Conservation (phyloP, 176 grass and related monocot species). For the Paspalum vaginatum region DNA sequence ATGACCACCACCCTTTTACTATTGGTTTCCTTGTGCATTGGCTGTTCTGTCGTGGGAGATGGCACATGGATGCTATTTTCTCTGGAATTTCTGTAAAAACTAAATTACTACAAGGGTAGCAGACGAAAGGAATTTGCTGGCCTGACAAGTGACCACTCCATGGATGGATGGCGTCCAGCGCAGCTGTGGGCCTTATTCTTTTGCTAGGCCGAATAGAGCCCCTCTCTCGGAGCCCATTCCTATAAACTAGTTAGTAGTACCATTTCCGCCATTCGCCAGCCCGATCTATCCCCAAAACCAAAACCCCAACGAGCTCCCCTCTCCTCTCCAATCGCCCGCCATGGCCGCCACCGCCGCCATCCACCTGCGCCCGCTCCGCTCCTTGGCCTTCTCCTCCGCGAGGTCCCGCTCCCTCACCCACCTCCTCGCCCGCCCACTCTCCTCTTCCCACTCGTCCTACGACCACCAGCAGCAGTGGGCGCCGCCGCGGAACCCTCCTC, state of each 20-base stretch:
- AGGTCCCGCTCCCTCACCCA: conserved; percentile 49
- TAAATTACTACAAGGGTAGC: no score
- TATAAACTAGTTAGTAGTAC: no score
- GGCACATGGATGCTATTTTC: neutral
- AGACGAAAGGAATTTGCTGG: neutral
- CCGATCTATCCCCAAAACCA: neutral
- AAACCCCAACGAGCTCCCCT: neutral
- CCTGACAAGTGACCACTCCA: neutral
- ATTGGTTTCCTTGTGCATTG: neutral
- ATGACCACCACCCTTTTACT: neutral
- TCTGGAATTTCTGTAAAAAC: neutral
- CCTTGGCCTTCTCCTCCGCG: conserved; percentile 29
- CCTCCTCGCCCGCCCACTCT: conserved; percentile 50
- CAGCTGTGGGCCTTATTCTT: neutral
- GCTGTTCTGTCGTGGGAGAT: no score
- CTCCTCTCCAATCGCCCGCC: conserved; percentile 9
- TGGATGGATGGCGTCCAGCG: neutral
- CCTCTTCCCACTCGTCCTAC: conserved; percentile 43
- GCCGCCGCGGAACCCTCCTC: conserved; percentile 15
- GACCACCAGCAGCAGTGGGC: conserved; percentile 37
- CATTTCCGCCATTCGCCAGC: conserved; percentile 3
- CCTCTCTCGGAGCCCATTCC: neutral
- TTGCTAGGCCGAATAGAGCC: neutral
- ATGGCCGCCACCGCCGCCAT: conserved; percentile 52
- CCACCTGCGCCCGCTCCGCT: conserved; percentile 34